These are phyloP conservation scores for Sphaerobolus stellatus DNA, from an alignment of 1,284 basidiomycete species.

Conservation along the genomic window DNA sequence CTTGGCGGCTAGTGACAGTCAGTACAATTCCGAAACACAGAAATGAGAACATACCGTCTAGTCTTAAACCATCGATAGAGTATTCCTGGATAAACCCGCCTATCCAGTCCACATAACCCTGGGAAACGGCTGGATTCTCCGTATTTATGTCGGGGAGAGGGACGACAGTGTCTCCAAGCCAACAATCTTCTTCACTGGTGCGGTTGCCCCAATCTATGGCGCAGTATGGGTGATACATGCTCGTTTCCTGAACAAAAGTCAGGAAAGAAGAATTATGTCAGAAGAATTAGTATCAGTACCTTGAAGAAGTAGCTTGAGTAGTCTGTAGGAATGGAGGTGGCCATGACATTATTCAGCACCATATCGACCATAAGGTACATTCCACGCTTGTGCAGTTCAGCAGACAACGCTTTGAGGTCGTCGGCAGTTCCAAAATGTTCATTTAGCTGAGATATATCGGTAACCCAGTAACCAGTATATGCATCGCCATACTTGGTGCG, in stretches of 20 bases:
- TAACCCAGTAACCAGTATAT: conserved; percentile 72
- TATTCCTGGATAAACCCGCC: conserved; percentile 59
- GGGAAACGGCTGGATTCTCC: conserved; percentile 55
- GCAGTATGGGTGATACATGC: conserved; percentile 65
- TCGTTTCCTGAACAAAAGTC: conserved; percentile 21
- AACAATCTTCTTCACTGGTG: conserved; percentile 69
- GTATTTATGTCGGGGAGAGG: conserved; percentile 75
- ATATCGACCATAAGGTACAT: conserved; percentile 84
- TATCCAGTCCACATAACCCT: conserved; percentile 63
- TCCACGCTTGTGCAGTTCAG: conserved; percentile 62
- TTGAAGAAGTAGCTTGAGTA: conserved; percentile 62
- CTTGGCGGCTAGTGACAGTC: conserved; percentile 52
- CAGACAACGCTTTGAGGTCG: conserved; percentile 65
- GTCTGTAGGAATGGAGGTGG: conserved; percentile 55
- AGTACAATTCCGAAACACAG: not conserved
- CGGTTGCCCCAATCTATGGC: conserved; percentile 62
- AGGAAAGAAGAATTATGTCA: too few species aligned
- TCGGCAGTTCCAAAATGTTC: conserved; percentile 64
- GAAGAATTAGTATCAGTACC: conserved; percentile 23
- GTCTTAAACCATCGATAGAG: conserved; percentile 68
- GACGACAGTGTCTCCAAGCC: conserved; percentile 70
- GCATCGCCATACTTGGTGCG: conserved; percentile 64
- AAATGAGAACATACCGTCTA: conserved; percentile 52
- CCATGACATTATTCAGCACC: conserved; percentile 74
- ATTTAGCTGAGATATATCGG: conserved; percentile 65